Percentiles rank a stretch among this genome's conserved stretches.
These are phyloP conservation scores for Kuraishia molischiana DNA, from an alignment of 805 yeast species.

Conservation along the genomic window DNA sequence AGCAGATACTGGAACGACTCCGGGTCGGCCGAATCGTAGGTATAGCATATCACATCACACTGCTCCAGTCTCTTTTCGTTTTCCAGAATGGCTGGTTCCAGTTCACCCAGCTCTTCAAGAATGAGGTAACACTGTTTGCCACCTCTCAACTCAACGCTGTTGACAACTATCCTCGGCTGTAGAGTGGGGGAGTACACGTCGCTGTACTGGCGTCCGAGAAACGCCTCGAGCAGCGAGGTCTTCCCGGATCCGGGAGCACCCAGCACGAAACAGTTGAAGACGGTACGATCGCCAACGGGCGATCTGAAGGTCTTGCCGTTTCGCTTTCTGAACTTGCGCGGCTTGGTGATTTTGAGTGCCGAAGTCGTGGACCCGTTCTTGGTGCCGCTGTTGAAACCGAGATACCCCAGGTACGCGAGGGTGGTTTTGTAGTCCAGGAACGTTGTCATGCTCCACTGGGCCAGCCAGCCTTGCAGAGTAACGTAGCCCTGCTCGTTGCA, in stretches of 20 bases:
- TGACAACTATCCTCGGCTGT: constrained; percentile 73
- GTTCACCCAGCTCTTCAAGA: constrained; percentile 81
- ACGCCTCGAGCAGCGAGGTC: constrained; percentile 73
- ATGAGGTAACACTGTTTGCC: constrained; percentile 93
- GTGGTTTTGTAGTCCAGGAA: constrained; percentile 77
- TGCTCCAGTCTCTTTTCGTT: constrained; percentile 60
- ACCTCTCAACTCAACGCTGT: constrained; percentile 86
- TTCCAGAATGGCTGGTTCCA: constrained; percentile 73
- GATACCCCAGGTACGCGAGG: constrained; percentile 77
- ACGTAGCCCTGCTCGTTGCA: constrained; percentile 85
- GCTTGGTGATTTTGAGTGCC: constrained; percentile 75
- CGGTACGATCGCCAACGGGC: constrained; percentile 72
- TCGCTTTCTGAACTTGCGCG: constrained; percentile 59
- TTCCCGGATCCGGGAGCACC: constrained; percentile 89
- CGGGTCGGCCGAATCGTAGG: constrained; percentile 94
- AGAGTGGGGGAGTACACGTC: constrained; percentile 75
- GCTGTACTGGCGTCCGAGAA: constrained; percentile 63
- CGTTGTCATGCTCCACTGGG: constrained; percentile 98
- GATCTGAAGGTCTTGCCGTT: constrained; percentile 61
- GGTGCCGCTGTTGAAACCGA: constrained; percentile 59
- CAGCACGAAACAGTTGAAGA: constrained; percentile 79
- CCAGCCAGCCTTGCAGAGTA: constrained; percentile 96
- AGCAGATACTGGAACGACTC: constrained; percentile 82
- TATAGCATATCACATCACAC: constrained; percentile 85
- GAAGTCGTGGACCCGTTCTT: constrained; percentile 22